Base-by-base conservation (phyloP, 257 asterid genomes). In the Leptodermis oblonga region DNA sequence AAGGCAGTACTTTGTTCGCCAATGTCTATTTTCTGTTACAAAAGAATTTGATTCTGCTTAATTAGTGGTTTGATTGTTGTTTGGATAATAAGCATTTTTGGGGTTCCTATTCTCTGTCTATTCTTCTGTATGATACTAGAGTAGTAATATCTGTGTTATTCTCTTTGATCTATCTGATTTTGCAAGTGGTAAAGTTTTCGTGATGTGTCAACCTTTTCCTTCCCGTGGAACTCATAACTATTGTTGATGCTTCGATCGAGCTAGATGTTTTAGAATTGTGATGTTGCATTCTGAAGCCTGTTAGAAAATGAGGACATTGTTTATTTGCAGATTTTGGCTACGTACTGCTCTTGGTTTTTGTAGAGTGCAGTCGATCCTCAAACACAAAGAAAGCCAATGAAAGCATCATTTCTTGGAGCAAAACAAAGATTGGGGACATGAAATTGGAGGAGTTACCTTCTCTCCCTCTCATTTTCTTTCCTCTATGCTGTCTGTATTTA, bases 21-120 rank as follows among this genome's bases (percentile, higher is more conserved):
- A 85, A 71, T 78, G 96, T 76, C 86, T 82, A 69, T 61, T 60
- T 75, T 56, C 82, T 62, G 89, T 93, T 77, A 60, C 85, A 3
- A 70, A 73, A 64, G 99, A 88, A 83, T 85, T 89, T 66, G 92
- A 93, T 33, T 94, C 89, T 43, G 36, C 54, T 6, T 33, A 23
- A 13, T 31, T n/a, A n/a, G n/a, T n/a, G n/a, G n/a, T n/a, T n/a
- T n/a, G n/a, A n/a, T n/a, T n/a, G n/a, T n/a, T 43, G 48, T 69
- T 58, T 28, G 28, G 55, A 25, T 48, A 11, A 34, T 26, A 36
- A 18, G 61, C 49, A 45, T n/a, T 6, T 10, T 3, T 51, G 8
- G 26, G 25, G 26, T 51, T 51, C 8, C 20, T 53, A 13, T 53
- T 30, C 22, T 53, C 3, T 53, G 2, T 55, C 62, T 18, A 55